A percentile compares a stretch with the other conserved stretches of the same genome.
Conservation (phyloP, 2,329 filamentous ascomycete genomes). For the Calonectria multiphialidica region DNA sequence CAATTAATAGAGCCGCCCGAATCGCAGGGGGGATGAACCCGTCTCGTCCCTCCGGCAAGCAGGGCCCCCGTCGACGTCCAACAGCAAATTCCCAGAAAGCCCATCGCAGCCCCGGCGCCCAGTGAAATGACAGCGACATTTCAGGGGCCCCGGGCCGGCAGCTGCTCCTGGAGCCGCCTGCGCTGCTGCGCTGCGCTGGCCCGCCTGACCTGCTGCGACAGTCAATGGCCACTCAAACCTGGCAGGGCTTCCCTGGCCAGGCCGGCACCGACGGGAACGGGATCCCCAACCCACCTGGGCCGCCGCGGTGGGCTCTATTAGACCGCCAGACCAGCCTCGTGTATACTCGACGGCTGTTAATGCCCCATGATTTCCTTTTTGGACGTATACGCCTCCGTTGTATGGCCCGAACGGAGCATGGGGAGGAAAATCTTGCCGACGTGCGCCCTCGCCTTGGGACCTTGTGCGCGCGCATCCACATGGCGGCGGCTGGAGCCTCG, state of each 20-base stretch:
- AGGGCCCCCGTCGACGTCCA: background rate
- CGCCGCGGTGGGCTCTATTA: background rate
- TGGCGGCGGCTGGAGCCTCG: background rate
- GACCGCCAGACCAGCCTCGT: background rate
- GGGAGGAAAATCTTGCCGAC: background rate
- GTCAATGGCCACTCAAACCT: conserved; percentile 1
- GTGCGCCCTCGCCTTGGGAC: background rate
- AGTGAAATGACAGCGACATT: conserved; percentile 17
- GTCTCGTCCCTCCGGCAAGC: background rate
- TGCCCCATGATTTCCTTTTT: background rate
- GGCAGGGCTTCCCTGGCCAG: conserved; percentile 15
- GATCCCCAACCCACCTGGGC: conserved; percentile 2
- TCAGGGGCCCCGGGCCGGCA: background rate
- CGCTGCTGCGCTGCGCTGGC: background rate
- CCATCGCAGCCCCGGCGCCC: background rate
- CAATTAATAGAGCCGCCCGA: conserved; percentile 18
- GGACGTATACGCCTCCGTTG: background rate
- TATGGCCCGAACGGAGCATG: background rate
- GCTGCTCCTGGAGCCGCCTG: conserved; percentile 12
- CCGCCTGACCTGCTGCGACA: conserved; percentile 8
- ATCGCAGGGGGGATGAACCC: conserved; percentile 1
- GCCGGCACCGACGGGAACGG: background rate
- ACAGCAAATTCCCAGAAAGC: background rate
- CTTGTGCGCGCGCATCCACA: background rate
- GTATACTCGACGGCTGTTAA: background rate